phyloP scores from a whole-genome alignment of 805 yeast species.

The Wickerhamiella galacta region DNA sequence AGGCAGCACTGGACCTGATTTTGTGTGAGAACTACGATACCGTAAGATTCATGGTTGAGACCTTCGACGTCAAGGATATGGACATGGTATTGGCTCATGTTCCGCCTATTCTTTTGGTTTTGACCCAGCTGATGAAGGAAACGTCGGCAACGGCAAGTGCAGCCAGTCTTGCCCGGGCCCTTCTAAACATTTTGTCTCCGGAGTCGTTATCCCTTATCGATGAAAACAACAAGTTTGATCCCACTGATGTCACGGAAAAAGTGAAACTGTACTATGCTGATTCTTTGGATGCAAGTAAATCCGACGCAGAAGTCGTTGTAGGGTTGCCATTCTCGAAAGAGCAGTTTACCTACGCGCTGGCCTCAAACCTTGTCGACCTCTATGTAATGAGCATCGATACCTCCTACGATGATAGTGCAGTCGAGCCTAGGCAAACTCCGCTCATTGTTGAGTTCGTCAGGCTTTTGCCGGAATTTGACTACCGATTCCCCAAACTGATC shows the following conservation, averaged over 20 bases:
- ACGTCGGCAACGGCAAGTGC: conserved; percentile 1
- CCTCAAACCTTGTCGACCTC: not conserved
- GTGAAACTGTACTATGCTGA: conserved; percentile 24
- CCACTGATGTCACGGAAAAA: conserved; percentile 13
- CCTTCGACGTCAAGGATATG: conserved; percentile 69
- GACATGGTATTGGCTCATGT: conserved; percentile 65
- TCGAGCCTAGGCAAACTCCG: not conserved
- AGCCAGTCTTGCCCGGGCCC: conserved; percentile 2
- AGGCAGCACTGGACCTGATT: conserved; percentile 34
- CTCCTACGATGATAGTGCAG: not conserved
- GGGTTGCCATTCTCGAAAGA: not conserved
- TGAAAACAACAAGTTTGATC: too few species aligned
- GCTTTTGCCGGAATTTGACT: conserved; percentile 1
- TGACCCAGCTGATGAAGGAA: conserved; percentile 3
- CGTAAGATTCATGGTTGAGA: conserved; percentile 40
- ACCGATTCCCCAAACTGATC: not conserved
- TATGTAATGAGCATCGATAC: not conserved
- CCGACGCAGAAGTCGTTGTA: conserved; percentile 20
- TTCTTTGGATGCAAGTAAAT: not conserved
- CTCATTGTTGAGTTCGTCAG: conserved; percentile 1
- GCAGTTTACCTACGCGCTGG: not conserved
- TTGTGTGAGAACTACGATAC: conserved; percentile 26
- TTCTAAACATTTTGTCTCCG: too few species aligned
- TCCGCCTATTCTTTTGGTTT: conserved; percentile 44
- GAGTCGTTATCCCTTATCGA: too few species aligned